Evolutionary conservation across 2,329 filamentous ascomycete genomes (phyloP), one percentile per base, ranked within the genome.

Genomic region (Onygenales sp.): DNA sequence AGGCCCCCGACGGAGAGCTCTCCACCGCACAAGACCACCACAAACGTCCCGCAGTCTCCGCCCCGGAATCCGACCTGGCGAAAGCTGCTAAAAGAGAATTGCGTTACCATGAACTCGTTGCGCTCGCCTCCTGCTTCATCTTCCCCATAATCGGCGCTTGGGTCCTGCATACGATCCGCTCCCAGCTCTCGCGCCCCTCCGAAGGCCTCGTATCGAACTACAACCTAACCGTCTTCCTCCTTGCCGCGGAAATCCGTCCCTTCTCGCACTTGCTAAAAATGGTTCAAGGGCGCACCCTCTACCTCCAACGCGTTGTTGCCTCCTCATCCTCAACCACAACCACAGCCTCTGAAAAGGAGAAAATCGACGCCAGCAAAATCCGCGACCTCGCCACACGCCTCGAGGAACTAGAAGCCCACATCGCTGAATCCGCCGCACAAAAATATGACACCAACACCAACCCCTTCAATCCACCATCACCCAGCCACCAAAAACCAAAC

Each of bases 131-230:
- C 6, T 96, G 90, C 67, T 94, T 96, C 62, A 56, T 86, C 32
- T 85, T 87, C 33, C 92, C 92, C 0, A 64, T 88, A 0, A 65
- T 89, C 3, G 87, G 88, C n/a, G 87, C 91, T 32, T 93, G 86
- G 70, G 74, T 96, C 40, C 76, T 97, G 9, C 91, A 96, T 65
- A 75, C 82, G 17, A 87, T 96, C 54, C 83, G 92, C 49, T 80
- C 79, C 7, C 88, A 92, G 62, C 80, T 97, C 14, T 91, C 87
- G 27, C 79, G 87, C 2, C 88, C 87, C 0, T 90, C 89, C 0
- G 90, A 94, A 66, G 88, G 88, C 1, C 75, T 97, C 9, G 85
- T 97, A 6, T 95, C 89, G 4, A 88, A 95, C 68, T 94, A 92
- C 71, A 96, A 96, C 67, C 77, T 97, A 52, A 90, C 86, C 10